A percentile compares a stretch with the other conserved stretches of the same genome.
Conservation (phyloP, 306 rosid genomes). For the Acacia confusa region DNA sequence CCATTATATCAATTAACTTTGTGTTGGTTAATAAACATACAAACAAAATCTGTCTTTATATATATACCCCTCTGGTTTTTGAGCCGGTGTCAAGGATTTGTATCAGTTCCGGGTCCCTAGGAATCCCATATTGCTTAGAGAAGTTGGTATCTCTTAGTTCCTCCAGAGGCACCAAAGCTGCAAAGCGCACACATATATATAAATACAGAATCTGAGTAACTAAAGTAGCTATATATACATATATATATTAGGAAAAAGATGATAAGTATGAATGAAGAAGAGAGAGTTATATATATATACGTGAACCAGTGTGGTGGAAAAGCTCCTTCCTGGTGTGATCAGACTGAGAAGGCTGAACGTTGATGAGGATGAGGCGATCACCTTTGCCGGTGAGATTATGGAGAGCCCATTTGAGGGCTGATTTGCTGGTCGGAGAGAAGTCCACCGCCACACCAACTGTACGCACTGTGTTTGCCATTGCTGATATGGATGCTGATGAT, state of each 20-base stretch:
- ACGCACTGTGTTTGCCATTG: constrained; percentile 40
- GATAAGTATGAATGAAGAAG: background rate
- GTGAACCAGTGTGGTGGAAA: constrained; percentile 62
- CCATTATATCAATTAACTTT: too few species aligned
- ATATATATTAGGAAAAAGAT: background rate
- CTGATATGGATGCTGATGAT: background rate
- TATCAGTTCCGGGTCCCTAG: constrained; percentile 57
- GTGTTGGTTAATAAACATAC: background rate
- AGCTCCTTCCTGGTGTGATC: constrained; percentile 65
- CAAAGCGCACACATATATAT: background rate
- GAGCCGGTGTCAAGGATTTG: constrained; percentile 53
- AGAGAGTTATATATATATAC: constrained; percentile 9
- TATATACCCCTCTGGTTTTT: constrained; percentile 53
- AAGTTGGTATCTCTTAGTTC: constrained; percentile 62
- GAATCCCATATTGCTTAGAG: constrained; percentile 73
- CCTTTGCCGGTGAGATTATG: constrained; percentile 47
- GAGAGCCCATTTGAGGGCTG: constrained; percentile 66
- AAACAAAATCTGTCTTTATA: background rate
- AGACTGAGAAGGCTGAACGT: constrained; percentile 57
- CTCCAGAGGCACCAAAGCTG: constrained; percentile 81
- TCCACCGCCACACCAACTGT: constrained; percentile 69
- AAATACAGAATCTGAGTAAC: background rate
- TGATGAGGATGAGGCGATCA: constrained; percentile 62
- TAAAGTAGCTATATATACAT: background rate
- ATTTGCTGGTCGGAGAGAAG: constrained; percentile 66